Evolutionary conservation across 305 asterid species (phyloP).

Genomic region (Euphrasia arctica): DNA sequence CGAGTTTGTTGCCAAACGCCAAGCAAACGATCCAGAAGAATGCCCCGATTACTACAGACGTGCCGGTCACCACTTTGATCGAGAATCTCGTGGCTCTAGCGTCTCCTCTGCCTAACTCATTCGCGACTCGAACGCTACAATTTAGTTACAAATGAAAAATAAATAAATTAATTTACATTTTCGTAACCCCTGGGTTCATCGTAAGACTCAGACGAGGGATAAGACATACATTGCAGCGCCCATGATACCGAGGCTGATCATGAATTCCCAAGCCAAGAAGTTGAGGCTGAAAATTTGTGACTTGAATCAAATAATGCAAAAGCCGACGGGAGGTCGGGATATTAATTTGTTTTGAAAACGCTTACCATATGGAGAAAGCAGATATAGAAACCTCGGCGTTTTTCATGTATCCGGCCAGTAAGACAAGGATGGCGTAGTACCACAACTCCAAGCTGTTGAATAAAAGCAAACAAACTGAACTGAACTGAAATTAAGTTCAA

Average conservation of each 20-base stretch:
- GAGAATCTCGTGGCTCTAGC: conserved; percentile 38
- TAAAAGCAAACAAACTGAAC: neutral
- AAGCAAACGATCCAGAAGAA: conserved; percentile 41
- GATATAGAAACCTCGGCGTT: conserved; percentile 51
- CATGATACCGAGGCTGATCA: conserved; percentile 31
- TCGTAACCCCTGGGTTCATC: neutral
- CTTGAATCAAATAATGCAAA: neutral
- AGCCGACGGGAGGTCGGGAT: neutral
- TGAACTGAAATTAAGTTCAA: neutral
- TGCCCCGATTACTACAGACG: conserved; percentile 31
- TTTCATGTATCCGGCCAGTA: conserved; percentile 51
- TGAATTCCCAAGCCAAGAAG: conserved; percentile 26
- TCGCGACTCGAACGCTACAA: conserved; percentile 42
- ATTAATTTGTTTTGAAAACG: no score
- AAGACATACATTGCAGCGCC: conserved; percentile 37
- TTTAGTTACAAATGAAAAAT: neutral
- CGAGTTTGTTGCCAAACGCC: conserved; percentile 42
- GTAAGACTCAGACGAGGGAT: neutral
- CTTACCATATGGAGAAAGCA: conserved; percentile 56
- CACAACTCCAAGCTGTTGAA: conserved; percentile 48
- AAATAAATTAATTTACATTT: no score
- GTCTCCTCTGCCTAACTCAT: conserved; percentile 45
- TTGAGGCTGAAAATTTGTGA: conserved; percentile 33
- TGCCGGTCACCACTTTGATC: conserved; percentile 46
- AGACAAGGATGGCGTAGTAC: conserved; percentile 54